These are phyloP conservation scores for Ormosia emarginata DNA, from an alignment of 306 rosid species.

Conservation along the genomic window DNA sequence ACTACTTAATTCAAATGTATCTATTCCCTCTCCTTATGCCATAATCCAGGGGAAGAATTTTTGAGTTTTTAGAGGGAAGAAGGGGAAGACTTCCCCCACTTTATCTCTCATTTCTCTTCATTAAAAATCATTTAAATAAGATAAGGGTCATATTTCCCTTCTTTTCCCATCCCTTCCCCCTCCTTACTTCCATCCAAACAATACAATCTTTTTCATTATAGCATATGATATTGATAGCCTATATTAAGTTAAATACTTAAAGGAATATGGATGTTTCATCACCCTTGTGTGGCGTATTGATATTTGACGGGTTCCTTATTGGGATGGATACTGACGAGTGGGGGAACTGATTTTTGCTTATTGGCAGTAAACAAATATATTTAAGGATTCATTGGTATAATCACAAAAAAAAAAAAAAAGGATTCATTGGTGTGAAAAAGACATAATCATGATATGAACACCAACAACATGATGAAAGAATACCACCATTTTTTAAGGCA, in stretches of 20 bases:
- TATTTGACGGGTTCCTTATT: conserved; percentile 21
- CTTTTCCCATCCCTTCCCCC: too few relatives aligned
- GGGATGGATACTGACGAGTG: not conserved
- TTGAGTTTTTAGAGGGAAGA: too few relatives aligned
- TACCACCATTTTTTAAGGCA: conserved; percentile 33
- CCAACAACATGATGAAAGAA: conserved; percentile 31
- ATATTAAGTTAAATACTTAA: not conserved
- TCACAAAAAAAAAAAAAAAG: not conserved
- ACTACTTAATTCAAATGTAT: too few relatives aligned
- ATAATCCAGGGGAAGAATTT: too few relatives aligned
- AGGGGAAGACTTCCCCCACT: too few relatives aligned
- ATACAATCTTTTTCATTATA: too few relatives aligned
- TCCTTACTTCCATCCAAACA: too few relatives aligned
- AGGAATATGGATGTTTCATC: not conserved
- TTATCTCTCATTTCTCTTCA: too few relatives aligned
- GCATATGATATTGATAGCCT: too few relatives aligned
- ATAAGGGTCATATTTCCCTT: too few relatives aligned
- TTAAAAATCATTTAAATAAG: too few relatives aligned
- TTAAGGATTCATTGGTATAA: conserved; percentile 22
- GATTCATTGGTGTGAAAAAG: conserved; percentile 33
- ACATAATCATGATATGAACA: conserved; percentile 37
- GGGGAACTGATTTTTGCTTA: not conserved
- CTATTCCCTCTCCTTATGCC: too few relatives aligned
- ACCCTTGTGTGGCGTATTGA: not conserved
- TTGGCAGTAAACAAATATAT: conserved; percentile 14